Evolutionary conservation across 75 land plant genomes (phyloP).

Genomic region (Picea glauca): DNA sequence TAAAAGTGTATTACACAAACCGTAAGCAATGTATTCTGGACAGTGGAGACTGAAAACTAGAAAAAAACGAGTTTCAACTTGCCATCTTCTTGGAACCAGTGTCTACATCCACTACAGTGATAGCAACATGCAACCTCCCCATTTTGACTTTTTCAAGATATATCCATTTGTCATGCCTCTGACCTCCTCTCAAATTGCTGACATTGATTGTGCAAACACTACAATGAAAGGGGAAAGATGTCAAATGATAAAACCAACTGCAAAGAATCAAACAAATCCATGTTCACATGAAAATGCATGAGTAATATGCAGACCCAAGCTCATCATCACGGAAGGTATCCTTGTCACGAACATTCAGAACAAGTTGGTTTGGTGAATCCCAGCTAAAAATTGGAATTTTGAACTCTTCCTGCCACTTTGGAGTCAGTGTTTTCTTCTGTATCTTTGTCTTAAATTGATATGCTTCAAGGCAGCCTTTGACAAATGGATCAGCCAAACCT

Average conservation of each 20-base stretch:
- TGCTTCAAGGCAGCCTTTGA: conserved; percentile 61
- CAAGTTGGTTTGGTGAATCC: conserved; percentile 62
- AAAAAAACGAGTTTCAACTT: not conserved
- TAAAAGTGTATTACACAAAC: not conserved
- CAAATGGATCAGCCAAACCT: conserved; percentile 96
- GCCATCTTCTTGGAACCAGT: conserved; percentile 11
- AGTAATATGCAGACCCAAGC: conserved; percentile 64
- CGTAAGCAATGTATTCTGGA: not conserved
- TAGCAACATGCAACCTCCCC: conserved; percentile 72
- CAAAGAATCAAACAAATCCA: conserved; percentile 1
- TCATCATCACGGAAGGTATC: conserved; percentile 74
- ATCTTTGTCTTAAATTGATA: conserved; percentile 64
- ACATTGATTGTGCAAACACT: conserved; percentile 54
- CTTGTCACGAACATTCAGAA: conserved; percentile 81
- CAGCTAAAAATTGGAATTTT: conserved; percentile 77
- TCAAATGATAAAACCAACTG: not conserved
- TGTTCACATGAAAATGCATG: not conserved
- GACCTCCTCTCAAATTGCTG: conserved; percentile 50
- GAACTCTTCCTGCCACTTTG: conserved; percentile 90
- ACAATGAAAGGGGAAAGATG: conserved; percentile 9
- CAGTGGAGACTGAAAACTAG: not conserved
- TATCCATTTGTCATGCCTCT: conserved; percentile 77
- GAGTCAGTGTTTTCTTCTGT: conserved; percentile 77
- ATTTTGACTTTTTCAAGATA: conserved; percentile 66
- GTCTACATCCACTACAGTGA: conserved; percentile 46